Base-by-base conservation (phyloP, 2,329 filamentous ascomycete genomes). In the Alternaria sp. region DNA sequence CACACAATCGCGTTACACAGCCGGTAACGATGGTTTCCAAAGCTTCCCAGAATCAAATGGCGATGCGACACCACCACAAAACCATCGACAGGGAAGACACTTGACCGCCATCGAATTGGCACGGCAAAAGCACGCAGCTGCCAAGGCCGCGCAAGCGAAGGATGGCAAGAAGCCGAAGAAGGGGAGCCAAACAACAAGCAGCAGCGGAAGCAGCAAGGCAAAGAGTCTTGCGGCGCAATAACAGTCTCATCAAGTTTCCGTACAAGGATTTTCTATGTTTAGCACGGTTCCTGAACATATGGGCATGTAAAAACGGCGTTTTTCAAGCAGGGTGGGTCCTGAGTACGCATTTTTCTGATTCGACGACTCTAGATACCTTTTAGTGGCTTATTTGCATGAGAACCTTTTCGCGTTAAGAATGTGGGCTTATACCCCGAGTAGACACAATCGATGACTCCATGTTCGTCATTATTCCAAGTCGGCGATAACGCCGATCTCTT, bases 81-180 rank as follows among this genome's bases (percentile, higher is more conserved):
- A 55, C 27, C 66, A 69, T 18, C 71, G 68, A 57, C 50, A 63
- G 7, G 72, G 71, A 44, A 74, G 64, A 54, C 76, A 79, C 40
- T 56, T 74, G 34, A 74, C 70, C 28, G 75, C 76, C 20, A 81
- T 90, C 59, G 84, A 89, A 67, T 73, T 87, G 60, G 87, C 87
- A 8, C 79, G 87, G 58, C 85, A 86, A 64, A 81, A 84, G 55
- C 85, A 85, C 73, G 85, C 83, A 10, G 83, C 82, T 14, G 74
- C 78, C 28, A 83, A 82, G 68, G 72, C 76, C 28, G 73, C 67
- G n/a, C 73, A 73, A 44, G 71, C 67, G 22, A 78, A 74, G 40
- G 68, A 69, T 16, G 72, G 72, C 54, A 71, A 75, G 38, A 71
- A 73, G 34, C 59, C 62, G 3, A 66, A 60, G 27, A 71, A 67